phyloP scores from a whole-genome alignment of 441 rosid species.

The Gossypium gossypioides region DNA sequence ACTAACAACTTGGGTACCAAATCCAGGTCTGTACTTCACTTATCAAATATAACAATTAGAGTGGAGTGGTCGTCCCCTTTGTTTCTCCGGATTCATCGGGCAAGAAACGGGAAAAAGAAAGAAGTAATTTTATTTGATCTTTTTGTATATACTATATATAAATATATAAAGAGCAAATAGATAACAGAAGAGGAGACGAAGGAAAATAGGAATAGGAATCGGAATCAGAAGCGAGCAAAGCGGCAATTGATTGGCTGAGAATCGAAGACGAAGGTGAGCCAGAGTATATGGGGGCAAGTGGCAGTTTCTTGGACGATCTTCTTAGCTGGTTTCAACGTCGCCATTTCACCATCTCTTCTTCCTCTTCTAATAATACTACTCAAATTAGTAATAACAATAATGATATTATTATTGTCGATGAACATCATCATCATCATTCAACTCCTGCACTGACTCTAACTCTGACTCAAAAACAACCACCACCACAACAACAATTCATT shows the following conservation, averaged over 20 bases:
- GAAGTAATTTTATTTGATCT: background rate
- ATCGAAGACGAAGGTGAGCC: background rate
- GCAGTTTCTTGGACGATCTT: conserved; percentile 70
- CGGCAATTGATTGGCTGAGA: conserved; percentile 29
- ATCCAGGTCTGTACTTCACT: background rate
- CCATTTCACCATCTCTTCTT: conserved; percentile 18
- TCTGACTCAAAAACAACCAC: background rate
- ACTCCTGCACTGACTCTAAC: background rate
- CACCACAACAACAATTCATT: background rate
- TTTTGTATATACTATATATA: background rate
- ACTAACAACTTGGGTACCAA: background rate
- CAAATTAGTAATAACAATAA: background rate
- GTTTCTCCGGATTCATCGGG: background rate
- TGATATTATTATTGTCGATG: background rate
- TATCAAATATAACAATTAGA: background rate
- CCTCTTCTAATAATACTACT: conserved; percentile 1
- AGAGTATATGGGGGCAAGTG: conserved; percentile 54
- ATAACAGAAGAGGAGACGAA: background rate
- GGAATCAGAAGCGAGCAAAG: conserved; percentile 29
- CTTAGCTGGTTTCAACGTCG: conserved; percentile 90
- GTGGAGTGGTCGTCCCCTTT: background rate
- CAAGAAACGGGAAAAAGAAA: background rate
- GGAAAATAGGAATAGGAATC: conserved; percentile 2
- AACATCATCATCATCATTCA: background rate
- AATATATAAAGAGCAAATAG: background rate